Evolutionary conservation across 148 eudicot genomes (phyloP), one percentile per base, ranked within the genome.

Genomic region (Rhododendron henanense): DNA sequence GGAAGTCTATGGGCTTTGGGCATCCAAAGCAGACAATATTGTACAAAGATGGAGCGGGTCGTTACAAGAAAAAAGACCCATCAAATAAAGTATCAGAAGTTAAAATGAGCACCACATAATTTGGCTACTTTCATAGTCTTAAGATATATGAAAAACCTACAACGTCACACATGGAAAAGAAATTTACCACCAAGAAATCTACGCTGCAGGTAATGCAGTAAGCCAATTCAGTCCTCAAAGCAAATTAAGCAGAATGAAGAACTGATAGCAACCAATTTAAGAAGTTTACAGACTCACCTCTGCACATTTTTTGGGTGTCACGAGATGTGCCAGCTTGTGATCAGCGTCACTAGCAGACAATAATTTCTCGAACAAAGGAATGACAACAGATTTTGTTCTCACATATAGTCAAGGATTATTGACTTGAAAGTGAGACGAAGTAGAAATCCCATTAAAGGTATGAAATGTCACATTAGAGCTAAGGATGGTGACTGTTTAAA

Each of bases 361-460:
- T 78, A 79, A 51, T 85, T 91, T 91, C 69, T 91, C 87, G 69
- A 90, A 91, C 87, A 90, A 79, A 47, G 88, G 90, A 75, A 76
- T 53, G 19, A 90, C 83, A 23, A 67, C 47, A 48, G 88, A 81
- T 35, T 82, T 82, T 33, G 78, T 81, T 81, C 92, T 88, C 77
- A 81, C 59, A 45, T 81, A 75, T 47, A 28, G 90, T 90, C 87
- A 90, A 90, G 88, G 88, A 81, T 19, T 48, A 39, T 23, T 47
- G 14, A 44, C 78, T 44, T 23, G 14, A 67, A 78, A 37, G 55
- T n/a, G 41, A 9, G 44, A 39, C 4, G 10, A 85, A 81, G 65
- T 61, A 74, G 16, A 78, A 41, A n/a, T 47, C 41, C 5, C 57
- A 75, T 57, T 47, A 47, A 48, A 33, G 25, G 18, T 18, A 55